phyloP scores from a whole-genome alignment of 2,329 filamentous ascomycete genomes.

The Penicillium sumatraense region DNA sequence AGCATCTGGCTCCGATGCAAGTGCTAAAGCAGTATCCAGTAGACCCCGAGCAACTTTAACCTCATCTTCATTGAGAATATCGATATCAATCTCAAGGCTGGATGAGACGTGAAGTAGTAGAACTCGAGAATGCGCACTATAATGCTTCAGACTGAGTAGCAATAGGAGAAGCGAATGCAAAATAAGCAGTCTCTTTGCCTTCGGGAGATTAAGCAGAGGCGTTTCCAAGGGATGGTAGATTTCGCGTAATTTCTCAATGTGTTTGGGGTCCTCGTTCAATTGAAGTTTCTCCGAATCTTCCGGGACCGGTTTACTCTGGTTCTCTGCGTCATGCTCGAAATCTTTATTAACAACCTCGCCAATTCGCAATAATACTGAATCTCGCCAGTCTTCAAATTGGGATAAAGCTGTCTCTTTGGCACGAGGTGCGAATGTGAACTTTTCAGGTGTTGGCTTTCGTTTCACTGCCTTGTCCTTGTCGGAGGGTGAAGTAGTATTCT shows the following conservation, averaged over 20 bases:
- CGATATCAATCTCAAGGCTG: conserved; percentile 70
- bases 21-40: conserved; percentile 73
- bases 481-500: neutral
- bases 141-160: conserved; percentile 76
- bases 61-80: conserved; percentile 72
- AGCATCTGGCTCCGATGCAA: conserved; percentile 77
- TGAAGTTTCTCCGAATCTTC: conserved; percentile 26
- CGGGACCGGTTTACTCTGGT: conserved; percentile 26
- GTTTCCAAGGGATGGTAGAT: conserved; percentile 66
- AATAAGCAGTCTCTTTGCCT: conserved; percentile 62
- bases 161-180: conserved; percentile 74
- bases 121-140: conserved; percentile 73
- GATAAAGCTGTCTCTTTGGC: conserved; percentile 63
- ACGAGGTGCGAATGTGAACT: conserved; percentile 50
- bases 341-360: conserved; percentile 67
- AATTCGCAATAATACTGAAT: conserved; percentile 69
- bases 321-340: conserved; percentile 48
- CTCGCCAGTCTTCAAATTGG: conserved; percentile 82
- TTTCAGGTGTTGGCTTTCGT: conserved; percentile 13
- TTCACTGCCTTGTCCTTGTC: conserved; percentile 3
- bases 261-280: conserved; percentile 29
- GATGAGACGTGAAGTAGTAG: conserved; percentile 72
- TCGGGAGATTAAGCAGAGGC: conserved; percentile 50
- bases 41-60: conserved; percentile 74
- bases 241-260: conserved; percentile 33